Percentiles rank a stretch among this genome's conserved stretches.
These are phyloP conservation scores for Pythium volutum DNA, from an alignment of 352 stramenopile species.

Conservation along the genomic window DNA sequence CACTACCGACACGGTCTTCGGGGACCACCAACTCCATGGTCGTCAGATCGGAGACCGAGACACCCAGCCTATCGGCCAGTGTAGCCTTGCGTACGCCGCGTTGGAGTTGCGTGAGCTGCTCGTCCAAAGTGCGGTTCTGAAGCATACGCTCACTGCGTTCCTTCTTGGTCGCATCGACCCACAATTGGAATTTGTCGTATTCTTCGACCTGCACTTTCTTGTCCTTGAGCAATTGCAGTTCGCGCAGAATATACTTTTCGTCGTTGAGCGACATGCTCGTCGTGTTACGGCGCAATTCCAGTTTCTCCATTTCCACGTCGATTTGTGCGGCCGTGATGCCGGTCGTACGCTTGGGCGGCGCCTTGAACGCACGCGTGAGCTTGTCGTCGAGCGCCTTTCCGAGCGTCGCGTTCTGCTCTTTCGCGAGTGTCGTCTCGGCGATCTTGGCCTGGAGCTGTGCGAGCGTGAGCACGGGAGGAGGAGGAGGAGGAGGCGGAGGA, in stretches of 20 bases:
- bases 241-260: conserved; percentile 66
- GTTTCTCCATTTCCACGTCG: conserved; percentile 49
- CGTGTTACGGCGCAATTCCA: conserved; percentile 62
- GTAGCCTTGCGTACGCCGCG: conserved; percentile 45
- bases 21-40: conserved; percentile 58
- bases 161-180: conserved; percentile 47
- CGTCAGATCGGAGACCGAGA: conserved; percentile 29
- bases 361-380: conserved; percentile 63
- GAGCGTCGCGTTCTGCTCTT: conserved; percentile 46
- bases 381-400: conserved; percentile 78
- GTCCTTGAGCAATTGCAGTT: conserved; percentile 61
- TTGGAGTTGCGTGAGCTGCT: conserved; percentile 52
- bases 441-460: conserved; percentile 53
- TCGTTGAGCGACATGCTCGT: conserved; percentile 72
- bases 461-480: conserved; percentile 27
- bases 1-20: conserved; percentile 55
- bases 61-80: conserved; percentile 42
- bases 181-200: conserved; percentile 54
- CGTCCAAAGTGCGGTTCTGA: conserved; percentile 47
- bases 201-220: conserved; percentile 48
- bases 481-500: conserved; percentile 2
- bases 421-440: conserved; percentile 30
- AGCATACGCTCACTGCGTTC: conserved; percentile 63
- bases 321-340: conserved; percentile 51
- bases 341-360: conserved; percentile 47